Conservation (phyloP, 2,329 filamentous ascomycete species). For the Ciborinia camelliae region DNA sequence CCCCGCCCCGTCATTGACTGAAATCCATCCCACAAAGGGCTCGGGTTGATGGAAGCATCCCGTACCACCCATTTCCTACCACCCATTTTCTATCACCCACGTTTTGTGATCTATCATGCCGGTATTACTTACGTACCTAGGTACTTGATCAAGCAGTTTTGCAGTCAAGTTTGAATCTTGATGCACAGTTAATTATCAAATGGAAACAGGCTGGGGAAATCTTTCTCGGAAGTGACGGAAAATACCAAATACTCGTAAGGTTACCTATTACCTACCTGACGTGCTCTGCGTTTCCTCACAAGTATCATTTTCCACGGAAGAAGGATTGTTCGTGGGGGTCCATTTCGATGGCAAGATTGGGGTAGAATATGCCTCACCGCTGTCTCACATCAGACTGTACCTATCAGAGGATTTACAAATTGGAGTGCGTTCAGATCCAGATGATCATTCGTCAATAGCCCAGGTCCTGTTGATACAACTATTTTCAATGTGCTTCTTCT, state of each 20-base stretch:
- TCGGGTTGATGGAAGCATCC: not conserved
- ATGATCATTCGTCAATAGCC: not conserved
- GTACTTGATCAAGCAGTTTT: too few species aligned
- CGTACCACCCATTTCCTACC: not conserved
- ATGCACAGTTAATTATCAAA: not conserved
- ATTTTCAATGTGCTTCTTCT: too few species aligned
- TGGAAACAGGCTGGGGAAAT: not conserved
- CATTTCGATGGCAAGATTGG: not conserved
- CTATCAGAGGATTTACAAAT: not conserved
- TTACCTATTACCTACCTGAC: not conserved
- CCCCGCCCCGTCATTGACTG: too few species aligned
- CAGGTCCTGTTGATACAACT: too few species aligned
- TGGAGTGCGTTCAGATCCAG: not conserved
- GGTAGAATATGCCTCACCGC: not conserved
- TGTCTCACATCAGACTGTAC: not conserved
- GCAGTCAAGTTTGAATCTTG: not conserved
- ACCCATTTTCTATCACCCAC: not conserved
- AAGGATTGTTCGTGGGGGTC: not conserved
- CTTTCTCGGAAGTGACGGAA: not conserved
- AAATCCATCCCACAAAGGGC: not conserved
- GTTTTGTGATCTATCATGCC: not conserved
- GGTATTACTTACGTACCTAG: too few species aligned
- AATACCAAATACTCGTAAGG: not conserved
- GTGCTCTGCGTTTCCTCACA: not conserved
- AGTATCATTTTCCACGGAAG: too few species aligned